phyloP scores from a whole-genome alignment of 495 filamentous ascomycete genomes.

The Annulohypoxylon bovei region DNA sequence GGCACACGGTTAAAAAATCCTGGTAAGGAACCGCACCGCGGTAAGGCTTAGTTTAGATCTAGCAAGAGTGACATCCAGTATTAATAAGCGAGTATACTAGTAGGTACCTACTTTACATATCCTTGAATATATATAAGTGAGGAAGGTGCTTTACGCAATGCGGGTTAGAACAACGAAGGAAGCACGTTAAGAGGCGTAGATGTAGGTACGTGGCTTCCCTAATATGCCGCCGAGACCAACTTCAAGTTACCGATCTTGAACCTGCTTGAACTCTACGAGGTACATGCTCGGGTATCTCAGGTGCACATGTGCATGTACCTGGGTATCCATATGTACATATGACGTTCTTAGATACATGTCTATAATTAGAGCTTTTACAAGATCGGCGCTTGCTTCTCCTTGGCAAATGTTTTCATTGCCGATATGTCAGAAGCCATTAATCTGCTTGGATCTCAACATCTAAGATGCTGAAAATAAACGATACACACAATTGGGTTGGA shows the following conservation, averaged over 20 bases:
- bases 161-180: not conserved
- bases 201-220: not conserved
- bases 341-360: slow-evolving; percentile 2
- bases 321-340: not conserved
- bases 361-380: slow-evolving; percentile 29
- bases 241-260: not conserved
- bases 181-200: not conserved
- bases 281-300: not conserved
- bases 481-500: not conserved
- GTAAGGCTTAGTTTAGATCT: slow-evolving; percentile 21
- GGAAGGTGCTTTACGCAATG: not conserved
- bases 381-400: slow-evolving; percentile 21
- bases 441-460: not conserved
- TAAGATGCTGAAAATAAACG: slow-evolving; percentile 14
- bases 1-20: slow-evolving; percentile 23
- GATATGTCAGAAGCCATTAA: slow-evolving; percentile 3
- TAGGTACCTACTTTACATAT: not conserved
- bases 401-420: slow-evolving; percentile 9
- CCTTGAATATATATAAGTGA: not conserved
- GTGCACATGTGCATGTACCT: not conserved
- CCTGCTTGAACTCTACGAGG: not conserved
- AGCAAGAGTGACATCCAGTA: not conserved
- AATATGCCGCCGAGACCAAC: not conserved
- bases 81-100: not conserved
- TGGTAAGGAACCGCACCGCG: not conserved